Evolutionary conservation across 768 basidiomycete genomes (phyloP).

Genomic region (Hebeloma cylindrosporum): DNA sequence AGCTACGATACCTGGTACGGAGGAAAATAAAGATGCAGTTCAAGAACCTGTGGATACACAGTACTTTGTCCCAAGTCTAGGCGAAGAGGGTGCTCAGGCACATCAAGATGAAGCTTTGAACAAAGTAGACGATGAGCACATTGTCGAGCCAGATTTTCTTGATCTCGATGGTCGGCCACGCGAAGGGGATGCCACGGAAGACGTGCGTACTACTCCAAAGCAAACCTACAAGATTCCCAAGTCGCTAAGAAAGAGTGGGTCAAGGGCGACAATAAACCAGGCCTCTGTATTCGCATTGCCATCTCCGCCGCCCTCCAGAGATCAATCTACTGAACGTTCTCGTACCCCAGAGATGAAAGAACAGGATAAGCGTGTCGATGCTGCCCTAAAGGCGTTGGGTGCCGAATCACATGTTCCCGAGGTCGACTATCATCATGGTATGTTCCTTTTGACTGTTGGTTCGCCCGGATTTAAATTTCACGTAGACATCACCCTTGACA

Average conservation of each 20-base stretch:
- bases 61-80: conserved; percentile 42
- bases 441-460: conserved; percentile 4
- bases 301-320: conserved; percentile 32
- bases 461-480: conserved; percentile 2
- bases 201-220: conserved; percentile 32
- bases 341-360: conserved; percentile 34
- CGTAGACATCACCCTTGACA: conserved; percentile 77
- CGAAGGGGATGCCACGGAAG: conserved; percentile 20
- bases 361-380: conserved; percentile 49
- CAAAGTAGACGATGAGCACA: conserved; percentile 17
- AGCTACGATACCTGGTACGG: conserved; percentile 51
- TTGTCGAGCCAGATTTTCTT: conserved; percentile 75
- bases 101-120: conserved; percentile 11
- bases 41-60: conserved; percentile 31
- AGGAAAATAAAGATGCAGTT: conserved; percentile 20
- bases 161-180: conserved; percentile 64
- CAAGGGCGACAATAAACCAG: conserved; percentile 32
- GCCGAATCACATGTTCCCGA: conserved; percentile 49
- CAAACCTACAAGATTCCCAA: conserved; percentile 29
- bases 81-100: conserved; percentile 10
- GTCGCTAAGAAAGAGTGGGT: conserved; percentile 28
- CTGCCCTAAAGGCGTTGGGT: conserved; percentile 44
- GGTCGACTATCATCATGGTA: conserved; percentile 64
- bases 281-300: conserved; percentile 25
- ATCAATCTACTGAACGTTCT: conserved; percentile 20